Evolutionary conservation across 2,329 filamentous ascomycete genomes (phyloP).

Genomic region (Alternaria gansuensis): DNA sequence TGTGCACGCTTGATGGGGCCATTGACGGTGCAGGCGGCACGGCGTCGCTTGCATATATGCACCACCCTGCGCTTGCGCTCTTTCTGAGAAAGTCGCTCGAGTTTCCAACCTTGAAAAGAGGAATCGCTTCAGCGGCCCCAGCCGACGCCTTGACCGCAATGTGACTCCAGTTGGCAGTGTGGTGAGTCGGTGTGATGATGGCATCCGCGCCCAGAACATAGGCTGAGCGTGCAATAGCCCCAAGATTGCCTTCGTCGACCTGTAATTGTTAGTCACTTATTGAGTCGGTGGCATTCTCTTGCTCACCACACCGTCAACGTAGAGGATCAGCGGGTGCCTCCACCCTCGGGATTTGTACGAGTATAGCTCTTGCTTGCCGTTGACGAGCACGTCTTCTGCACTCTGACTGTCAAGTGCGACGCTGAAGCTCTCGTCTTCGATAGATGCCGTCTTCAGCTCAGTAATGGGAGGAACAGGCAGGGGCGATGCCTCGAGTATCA

Average conservation of each 20-base stretch:
- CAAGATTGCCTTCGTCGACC: slow-evolving; percentile 87
- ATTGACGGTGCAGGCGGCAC: slow-evolving; percentile 24
- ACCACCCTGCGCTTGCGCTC: slow-evolving; percentile 79
- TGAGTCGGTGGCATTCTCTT: not conserved
- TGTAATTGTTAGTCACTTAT: slow-evolving; percentile 39
- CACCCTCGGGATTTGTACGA: slow-evolving; percentile 53
- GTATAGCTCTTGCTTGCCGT: slow-evolving; percentile 69
- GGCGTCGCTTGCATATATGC: slow-evolving; percentile 75
- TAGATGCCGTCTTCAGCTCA: slow-evolving; percentile 62
- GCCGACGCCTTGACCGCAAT: slow-evolving; percentile 87
- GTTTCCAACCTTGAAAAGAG: slow-evolving; percentile 73
- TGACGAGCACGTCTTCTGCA: slow-evolving; percentile 75
- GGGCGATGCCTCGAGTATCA: slow-evolving; percentile 85
- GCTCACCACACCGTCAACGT: slow-evolving; percentile 73
- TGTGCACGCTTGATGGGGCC: slow-evolving; percentile 3
- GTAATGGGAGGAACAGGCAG: slow-evolving; percentile 75
- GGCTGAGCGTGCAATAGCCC: slow-evolving; percentile 85
- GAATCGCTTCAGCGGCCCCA: slow-evolving; percentile 83
- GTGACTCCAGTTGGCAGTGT: slow-evolving; percentile 75
- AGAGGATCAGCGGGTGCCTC: slow-evolving; percentile 74
- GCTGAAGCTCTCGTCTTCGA: slow-evolving; percentile 46
- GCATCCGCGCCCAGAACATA: slow-evolving; percentile 91
- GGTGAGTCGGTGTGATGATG: slow-evolving; percentile 76
- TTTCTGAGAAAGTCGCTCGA: slow-evolving; percentile 73
- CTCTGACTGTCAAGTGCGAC: slow-evolving; percentile 70